Percentiles rank a stretch among this genome's conserved stretches.
Evolutionary conservation across 352 stramenopile species (phyloP).

Genomic region (Globisporangium yorkense): DNA sequence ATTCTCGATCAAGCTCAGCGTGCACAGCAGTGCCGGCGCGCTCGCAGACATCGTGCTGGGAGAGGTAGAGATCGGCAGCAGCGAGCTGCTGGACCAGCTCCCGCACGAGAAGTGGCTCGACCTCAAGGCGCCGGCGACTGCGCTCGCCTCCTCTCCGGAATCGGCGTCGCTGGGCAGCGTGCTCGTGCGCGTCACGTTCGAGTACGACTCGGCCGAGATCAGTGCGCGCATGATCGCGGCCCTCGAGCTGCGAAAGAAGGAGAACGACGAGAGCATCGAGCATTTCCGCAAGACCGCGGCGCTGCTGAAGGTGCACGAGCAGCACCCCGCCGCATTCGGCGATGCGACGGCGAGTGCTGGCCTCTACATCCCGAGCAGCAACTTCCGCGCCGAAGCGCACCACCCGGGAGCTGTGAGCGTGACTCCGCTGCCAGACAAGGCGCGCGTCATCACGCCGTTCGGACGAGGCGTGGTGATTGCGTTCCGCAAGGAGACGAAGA

Average conservation of each 20-base stretch:
- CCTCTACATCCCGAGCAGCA: constrained; percentile 74
- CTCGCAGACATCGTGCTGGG: constrained; percentile 68
- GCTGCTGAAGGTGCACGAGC: constrained; percentile 34
- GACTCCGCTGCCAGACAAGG: constrained; percentile 66
- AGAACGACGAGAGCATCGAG: constrained; percentile 63
- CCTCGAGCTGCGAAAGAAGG: constrained; percentile 48
- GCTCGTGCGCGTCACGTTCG: constrained; percentile 52
- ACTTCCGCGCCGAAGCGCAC: constrained; percentile 54
- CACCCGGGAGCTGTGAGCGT: constrained; percentile 61
- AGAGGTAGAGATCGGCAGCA: constrained; percentile 51
- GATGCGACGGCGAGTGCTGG: constrained; percentile 34
- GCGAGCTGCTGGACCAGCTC: constrained; percentile 50
- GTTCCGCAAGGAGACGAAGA: constrained; percentile 65
- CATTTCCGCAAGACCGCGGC: constrained; percentile 49
- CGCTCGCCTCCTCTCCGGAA: constrained; percentile 2
- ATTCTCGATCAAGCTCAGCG: constrained; percentile 57
- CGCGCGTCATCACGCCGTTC: constrained; percentile 67
- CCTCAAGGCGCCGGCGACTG: constrained; percentile 33
- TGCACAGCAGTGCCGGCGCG: constrained; percentile 49
- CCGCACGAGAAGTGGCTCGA: constrained; percentile 50
- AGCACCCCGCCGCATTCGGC: constrained; percentile 72
- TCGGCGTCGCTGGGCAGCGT: constrained; percentile 31
- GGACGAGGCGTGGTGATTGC: constrained; percentile 63
- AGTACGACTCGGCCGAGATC: constrained; percentile 40
- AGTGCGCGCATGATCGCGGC: constrained; percentile 30